Percentiles rank a stretch among this genome's conserved stretches.
Evolutionary conservation across 2,329 filamentous ascomycete genomes (phyloP).

Genomic region (Coniochaeta sp.): DNA sequence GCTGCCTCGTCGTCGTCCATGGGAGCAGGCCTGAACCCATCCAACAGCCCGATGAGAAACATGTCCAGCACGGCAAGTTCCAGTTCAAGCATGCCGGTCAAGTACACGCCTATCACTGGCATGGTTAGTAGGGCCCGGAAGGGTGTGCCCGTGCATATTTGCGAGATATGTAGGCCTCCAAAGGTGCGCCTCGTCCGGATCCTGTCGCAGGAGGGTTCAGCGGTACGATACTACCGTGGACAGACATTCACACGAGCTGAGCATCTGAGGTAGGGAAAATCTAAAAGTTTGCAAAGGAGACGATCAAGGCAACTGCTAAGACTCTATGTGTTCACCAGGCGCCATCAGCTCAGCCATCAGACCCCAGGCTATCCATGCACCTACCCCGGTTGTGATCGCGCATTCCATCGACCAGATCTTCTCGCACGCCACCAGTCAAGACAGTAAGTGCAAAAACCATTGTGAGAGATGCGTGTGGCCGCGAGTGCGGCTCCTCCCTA

Average conservation of each 20-base stretch:
- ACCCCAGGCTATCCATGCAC: conserved; percentile 44
- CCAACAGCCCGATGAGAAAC: conserved; percentile 31
- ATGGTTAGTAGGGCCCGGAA: conserved; percentile 53
- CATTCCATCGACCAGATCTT: conserved; percentile 53
- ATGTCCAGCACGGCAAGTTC: conserved; percentile 24
- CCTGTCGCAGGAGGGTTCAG: not conserved
- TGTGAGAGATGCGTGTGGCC: not conserved
- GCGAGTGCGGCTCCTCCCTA: not conserved
- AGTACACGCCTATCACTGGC: conserved; percentile 48
- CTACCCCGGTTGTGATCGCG: conserved; percentile 45
- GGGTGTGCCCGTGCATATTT: conserved; percentile 49
- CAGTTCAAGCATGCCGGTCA: conserved; percentile 33
- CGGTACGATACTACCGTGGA: conserved; percentile 11
- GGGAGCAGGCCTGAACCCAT: conserved; percentile 17
- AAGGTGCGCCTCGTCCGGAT: conserved; percentile 31
- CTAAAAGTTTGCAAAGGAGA: not conserved
- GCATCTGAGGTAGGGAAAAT: conserved; percentile 46
- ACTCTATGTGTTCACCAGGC: conserved; percentile 31
- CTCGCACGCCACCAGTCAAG: conserved; percentile 48
- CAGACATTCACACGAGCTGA: conserved; percentile 58
- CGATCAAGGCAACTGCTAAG: conserved; percentile 5
- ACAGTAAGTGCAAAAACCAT: conserved; percentile 34
- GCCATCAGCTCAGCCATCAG: conserved; percentile 54
- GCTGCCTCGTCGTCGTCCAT: conserved; percentile 18
- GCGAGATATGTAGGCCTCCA: conserved; percentile 41